Evolutionary conservation across 192 early-diverging fungal species (phyloP).

Genomic region (Coemansia javaensis): DNA sequence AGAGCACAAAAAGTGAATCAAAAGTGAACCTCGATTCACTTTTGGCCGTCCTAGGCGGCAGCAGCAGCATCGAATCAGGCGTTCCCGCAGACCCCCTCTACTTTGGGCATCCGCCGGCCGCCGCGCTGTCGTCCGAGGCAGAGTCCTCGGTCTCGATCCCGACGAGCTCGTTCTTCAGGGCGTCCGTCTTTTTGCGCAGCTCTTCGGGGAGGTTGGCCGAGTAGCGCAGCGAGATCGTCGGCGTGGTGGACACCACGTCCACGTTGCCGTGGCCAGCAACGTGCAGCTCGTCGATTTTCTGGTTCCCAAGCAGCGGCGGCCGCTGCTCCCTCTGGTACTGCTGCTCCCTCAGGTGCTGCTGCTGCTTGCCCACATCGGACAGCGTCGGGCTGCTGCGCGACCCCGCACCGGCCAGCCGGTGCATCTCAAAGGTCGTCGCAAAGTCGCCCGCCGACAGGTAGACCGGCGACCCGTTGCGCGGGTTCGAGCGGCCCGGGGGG

Average conservation of each 20-base stretch:
- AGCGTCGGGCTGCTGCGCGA: background rate
- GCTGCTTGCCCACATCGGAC: constrained; percentile 1
- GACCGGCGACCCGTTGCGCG: constrained; percentile 46
- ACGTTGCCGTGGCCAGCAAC: constrained; percentile 42
- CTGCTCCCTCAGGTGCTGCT: no score
- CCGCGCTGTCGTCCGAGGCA: constrained; percentile 28
- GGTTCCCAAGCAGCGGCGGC: constrained; percentile 34
- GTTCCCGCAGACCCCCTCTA: no score
- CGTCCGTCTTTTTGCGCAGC: constrained; percentile 43
- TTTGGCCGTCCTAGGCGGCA: no score
- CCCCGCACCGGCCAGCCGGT: constrained; percentile 6
- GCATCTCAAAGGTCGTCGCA: constrained; percentile 41
- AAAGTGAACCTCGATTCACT: no score
- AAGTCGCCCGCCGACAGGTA: constrained; percentile 43
- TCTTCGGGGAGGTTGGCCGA: constrained; percentile 39
- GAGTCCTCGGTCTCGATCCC: constrained; percentile 37
- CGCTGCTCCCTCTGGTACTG: no score
- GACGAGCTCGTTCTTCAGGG: constrained; percentile 50
- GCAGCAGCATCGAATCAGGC: no score
- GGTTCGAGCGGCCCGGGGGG: constrained; percentile 32
- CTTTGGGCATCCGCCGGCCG: no score
- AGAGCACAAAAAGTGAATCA: no score
- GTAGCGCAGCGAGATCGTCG: constrained; percentile 44
- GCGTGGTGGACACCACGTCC: constrained; percentile 43
- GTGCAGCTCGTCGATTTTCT: constrained; percentile 45